Conservation (phyloP, 257 asterid species). For the Primulina huaijiensis region DNA sequence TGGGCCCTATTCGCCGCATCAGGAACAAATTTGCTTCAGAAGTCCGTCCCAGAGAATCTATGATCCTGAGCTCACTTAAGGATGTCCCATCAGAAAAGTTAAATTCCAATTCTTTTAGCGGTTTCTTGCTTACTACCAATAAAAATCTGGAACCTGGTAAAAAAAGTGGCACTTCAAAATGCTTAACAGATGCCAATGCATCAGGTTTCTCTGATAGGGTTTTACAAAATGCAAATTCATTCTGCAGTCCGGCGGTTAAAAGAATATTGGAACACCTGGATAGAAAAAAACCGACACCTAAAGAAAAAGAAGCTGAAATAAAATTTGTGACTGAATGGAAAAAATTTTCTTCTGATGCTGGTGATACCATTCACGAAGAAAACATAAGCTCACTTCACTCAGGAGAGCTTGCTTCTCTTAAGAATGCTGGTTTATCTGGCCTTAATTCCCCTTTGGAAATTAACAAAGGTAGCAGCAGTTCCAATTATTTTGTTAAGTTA, state of each 20-base stretch:
- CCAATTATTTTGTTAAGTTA: no score
- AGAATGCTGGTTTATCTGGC: slow-evolving; percentile 32
- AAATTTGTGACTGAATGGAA: slow-evolving; percentile 57
- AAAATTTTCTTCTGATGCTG: slow-evolving; percentile 39
- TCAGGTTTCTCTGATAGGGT: slow-evolving; percentile 33
- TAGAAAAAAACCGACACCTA: slow-evolving; percentile 69
- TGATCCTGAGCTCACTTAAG: slow-evolving; percentile 46
- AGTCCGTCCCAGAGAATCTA: slow-evolving; percentile 66
- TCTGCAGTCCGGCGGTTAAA: slow-evolving; percentile 33
- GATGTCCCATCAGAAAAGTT: slow-evolving; percentile 32
- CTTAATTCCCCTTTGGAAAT: slow-evolving; percentile 23
- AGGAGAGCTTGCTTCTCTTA: slow-evolving; percentile 36
- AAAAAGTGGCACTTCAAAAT: slow-evolving; percentile 46
- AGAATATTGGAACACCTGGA: slow-evolving; percentile 70
- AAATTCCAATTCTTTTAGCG: slow-evolving; percentile 38
- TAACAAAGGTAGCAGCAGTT: no score
- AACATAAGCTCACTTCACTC: slow-evolving; percentile 14
- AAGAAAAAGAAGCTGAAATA: slow-evolving; percentile 70
- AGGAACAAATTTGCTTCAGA: slow-evolving; percentile 67
- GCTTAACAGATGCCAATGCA: slow-evolving; percentile 30
- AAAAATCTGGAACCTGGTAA: slow-evolving; percentile 47
- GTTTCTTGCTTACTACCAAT: slow-evolving; percentile 37
- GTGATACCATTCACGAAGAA: slow-evolving; percentile 32
- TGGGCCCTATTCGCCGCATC: slow-evolving; percentile 73
- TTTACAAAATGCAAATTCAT: no score